phyloP scores from a whole-genome alignment of 768 basidiomycete species.

The Ramaria sp. region DNA sequence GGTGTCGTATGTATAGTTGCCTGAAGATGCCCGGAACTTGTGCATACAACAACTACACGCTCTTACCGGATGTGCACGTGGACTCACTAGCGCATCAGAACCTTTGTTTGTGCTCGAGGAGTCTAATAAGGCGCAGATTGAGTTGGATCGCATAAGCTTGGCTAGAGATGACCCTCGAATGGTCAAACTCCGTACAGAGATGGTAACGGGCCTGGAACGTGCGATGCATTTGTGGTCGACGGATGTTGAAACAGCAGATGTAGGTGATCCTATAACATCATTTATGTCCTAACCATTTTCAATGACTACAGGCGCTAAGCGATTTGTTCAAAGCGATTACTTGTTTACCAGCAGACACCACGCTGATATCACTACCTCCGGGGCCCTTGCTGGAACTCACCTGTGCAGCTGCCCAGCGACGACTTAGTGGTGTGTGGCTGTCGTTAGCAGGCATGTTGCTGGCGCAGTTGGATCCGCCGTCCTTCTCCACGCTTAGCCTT shows the following conservation, averaged over 20 bases:
- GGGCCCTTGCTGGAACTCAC: conserved; percentile 74
- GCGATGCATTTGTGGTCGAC: conserved; percentile 68
- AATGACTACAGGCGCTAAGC: conserved; percentile 51
- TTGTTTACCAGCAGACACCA: conserved; percentile 63
- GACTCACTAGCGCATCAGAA: conserved; percentile 71
- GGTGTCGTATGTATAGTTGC: conserved; percentile 35
- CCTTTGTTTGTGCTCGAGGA: conserved; percentile 48
- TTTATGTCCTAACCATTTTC: background rate
- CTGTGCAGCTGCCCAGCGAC: conserved; percentile 58
- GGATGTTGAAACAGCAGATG: conserved; percentile 69
- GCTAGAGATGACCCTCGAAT: conserved; percentile 58
- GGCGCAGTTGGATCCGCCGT: conserved; percentile 71
- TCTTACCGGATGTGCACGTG: conserved; percentile 77
- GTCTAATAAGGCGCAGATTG: conserved; percentile 41
- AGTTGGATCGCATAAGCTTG: conserved; percentile 42
- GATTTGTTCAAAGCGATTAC: conserved; percentile 83
- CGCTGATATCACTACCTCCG: conserved; percentile 71
- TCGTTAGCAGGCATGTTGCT: conserved; percentile 71
- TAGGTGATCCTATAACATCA: conserved; percentile 27
- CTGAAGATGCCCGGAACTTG: conserved; percentile 57
- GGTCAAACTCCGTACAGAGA: conserved; percentile 50
- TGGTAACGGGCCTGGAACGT: conserved; percentile 49
- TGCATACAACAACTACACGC: conserved; percentile 70
- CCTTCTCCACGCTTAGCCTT: conserved; percentile 37
- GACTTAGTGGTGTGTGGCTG: conserved; percentile 68